Evolutionary conservation across 768 basidiomycete species (phyloP).

Genomic region (Suillus americanus): DNA sequence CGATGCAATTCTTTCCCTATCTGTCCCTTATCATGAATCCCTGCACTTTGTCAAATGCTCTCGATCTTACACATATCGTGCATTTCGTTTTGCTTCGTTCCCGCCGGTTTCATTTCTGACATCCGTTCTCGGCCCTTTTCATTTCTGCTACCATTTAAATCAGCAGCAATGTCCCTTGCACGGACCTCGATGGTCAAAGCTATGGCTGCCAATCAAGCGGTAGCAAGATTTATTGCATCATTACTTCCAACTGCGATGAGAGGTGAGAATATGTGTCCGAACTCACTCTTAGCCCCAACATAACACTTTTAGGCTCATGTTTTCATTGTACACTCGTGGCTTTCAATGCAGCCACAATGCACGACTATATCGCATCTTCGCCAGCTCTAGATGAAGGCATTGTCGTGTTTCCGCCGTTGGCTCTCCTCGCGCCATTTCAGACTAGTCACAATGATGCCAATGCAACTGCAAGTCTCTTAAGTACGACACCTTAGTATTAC

Average conservation of each 20-base stretch:
- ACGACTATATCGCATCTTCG: slow-evolving; percentile 71
- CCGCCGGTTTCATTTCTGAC: neutral
- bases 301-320: slow-evolving; percentile 28
- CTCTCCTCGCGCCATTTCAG: slow-evolving; percentile 58
- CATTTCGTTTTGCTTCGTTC: slow-evolving; percentile 19
- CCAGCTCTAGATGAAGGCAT: slow-evolving; percentile 64
- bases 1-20: slow-evolving; percentile 70
- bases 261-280: slow-evolving; percentile 22
- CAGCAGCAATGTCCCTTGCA: slow-evolving; percentile 72
- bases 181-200: slow-evolving; percentile 71
- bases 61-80: slow-evolving; percentile 80
- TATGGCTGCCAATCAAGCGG: slow-evolving; percentile 69
- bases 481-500: neutral
- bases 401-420: slow-evolving; percentile 63
- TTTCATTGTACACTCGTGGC: slow-evolving; percentile 73
- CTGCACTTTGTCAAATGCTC: slow-evolving; percentile 93
- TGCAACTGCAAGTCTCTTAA: slow-evolving; percentile 45
- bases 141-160: slow-evolving; percentile 74
- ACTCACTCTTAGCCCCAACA: neutral
- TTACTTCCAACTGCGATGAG: slow-evolving; percentile 63
- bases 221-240: slow-evolving; percentile 69
- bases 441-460: slow-evolving; percentile 44
- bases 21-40: slow-evolving; percentile 94
- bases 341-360: slow-evolving; percentile 78
- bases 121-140: slow-evolving; percentile 53